Evolutionary conservation across 1,284 basidiomycete genomes (phyloP), one percentile per base, ranked within the genome.

Genomic region (Entoloma clypeatum): DNA sequence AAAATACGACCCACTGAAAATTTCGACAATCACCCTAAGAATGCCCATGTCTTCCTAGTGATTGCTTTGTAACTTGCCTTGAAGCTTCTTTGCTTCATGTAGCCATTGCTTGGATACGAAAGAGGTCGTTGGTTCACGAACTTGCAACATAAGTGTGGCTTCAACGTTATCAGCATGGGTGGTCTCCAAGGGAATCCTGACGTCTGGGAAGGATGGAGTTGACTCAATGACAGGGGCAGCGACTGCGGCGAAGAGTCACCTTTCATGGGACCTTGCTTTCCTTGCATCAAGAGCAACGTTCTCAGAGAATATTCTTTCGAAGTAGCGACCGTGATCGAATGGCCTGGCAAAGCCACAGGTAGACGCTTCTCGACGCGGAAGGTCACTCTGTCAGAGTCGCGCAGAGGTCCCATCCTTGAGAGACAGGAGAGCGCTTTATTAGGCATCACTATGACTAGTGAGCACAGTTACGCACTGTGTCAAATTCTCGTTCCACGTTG

Each of bases 401-500:
- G 1, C 9, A 49, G 28, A 2, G 51, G 51, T 6, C 51, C 51
- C 21, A 53, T 46, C 26, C 51, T 52, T 23, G n/a, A 36, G 10
- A 42, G 21, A 17, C n/a, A 7, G 21, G n/a, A 26, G 8, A 16
- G 37, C 29, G 34, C 10, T 14, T 33, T 8, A 29, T 14, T 2
- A 29, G 16, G 26, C 16, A 30, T 43, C 28, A 43, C 11, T 23
- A 27, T 31, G 17, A 30, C 22, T 26, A 7, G 16, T 25, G 24
- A 13, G 22, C 35, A 25, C 24, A 11, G 25, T 10, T 22, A 37
- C 41, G 38, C 35, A 48, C 51, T 49, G 47, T 41, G 37, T 22
- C 13, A 46, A 44, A 27, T 53, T 53, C 16, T 51, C 49, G n/a
- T 23, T 8, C 51, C 51, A 53, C 8, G 4, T 7, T n/a, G 47